Evolutionary conservation across 805 yeast genomes (phyloP), one percentile per base, ranked within the genome.

Genomic region (Myxozyma monticola): DNA sequence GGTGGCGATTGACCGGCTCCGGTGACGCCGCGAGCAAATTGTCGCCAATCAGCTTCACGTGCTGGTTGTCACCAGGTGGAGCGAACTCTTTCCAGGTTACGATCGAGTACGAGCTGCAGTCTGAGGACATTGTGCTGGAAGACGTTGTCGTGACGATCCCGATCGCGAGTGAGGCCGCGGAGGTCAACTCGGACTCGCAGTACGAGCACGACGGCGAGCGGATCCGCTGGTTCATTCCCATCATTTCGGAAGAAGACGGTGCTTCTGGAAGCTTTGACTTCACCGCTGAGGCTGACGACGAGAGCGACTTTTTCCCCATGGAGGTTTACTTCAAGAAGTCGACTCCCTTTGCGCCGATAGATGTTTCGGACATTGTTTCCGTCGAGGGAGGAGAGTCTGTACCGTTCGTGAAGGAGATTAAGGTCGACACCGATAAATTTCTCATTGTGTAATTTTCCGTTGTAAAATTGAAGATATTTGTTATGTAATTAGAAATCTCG

Each of bases 271-370:
- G 87, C 37, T 83, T 93, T 67, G 95, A 87, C 66, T 83, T 93
- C 65, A 68, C 83, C 7, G 80, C 88, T 51, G 84, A 83, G 58
- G 85, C 83, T 17, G 83, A 76, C 34, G 80, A 78, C 57, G 97
- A 91, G 68, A 96, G 89, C 55, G 76, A 80, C 10, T 73, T 91
- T 62, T 91, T 89, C 85, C 99, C 99, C 54, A 80, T 91, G 75
- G 81, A 81, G 62, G 78, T 89, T 34, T 69, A 74, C 42, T 87
- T 89, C 71, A 71, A 74, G 33, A 71, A 64, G 33, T 38, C 54
- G 15, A 71, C 75, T 28, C 80, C 83, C 20, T 75, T 86, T 56
- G 88, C 91, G 47, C 76, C 78, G 44, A 82, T 90, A 49, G 77
- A 76, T 57, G 80, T 88, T 39, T 68, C 77, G 36, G 82, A 78